Base-by-base conservation (phyloP, 1,139 yeast species). In the Zygoascus hellenicus region DNA sequence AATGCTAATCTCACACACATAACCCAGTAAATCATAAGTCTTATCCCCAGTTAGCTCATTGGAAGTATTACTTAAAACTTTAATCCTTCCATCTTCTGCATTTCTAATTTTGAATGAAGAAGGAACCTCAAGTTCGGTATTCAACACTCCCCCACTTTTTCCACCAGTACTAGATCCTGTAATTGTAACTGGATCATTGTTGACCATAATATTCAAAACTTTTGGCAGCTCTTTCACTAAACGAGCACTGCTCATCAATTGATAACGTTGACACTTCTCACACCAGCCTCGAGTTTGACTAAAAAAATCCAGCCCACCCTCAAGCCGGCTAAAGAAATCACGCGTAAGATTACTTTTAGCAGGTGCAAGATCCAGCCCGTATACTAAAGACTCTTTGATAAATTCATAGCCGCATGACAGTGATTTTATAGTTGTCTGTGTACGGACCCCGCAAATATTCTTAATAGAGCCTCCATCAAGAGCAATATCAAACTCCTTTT, bases 211-310 rank as follows among this genome's bases (percentile, higher is more conserved):
- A 6, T 83, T 76, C 35, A 89, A 64, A 7, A 88, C 71, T 1
- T 83, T 79, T 0, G 96, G 94, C 13, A 87, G 67, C 42, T 71
- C 72, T 17, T 70, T 68, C 2, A 78, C 75, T 0, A 71, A 66
- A 43, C 50, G 47, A 31, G 52, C 36, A 1, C 54, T 48, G 9
- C 53, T 50, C 42, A 83, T 68, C 6, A 69, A 63, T 54, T 83
- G 90, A 42, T 66, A 67, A 42, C 66, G 66, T 3, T 69, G 64
- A 53, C 83, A 78, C 26, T 62, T 62, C 9, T 72, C 75, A 58
- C 83, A 79, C 59, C 75, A 67, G 3, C 77, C 74, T n/a, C 74
- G 66, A 26, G 74, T 69, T 46, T 76, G 78, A 28, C 54, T 51
- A 48, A 66, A 57, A 47, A 75, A 74, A 51, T 75, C 80, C 70